Conservation (phyloP, 208 protist species). For the Crithidia fasciculata region DNA sequence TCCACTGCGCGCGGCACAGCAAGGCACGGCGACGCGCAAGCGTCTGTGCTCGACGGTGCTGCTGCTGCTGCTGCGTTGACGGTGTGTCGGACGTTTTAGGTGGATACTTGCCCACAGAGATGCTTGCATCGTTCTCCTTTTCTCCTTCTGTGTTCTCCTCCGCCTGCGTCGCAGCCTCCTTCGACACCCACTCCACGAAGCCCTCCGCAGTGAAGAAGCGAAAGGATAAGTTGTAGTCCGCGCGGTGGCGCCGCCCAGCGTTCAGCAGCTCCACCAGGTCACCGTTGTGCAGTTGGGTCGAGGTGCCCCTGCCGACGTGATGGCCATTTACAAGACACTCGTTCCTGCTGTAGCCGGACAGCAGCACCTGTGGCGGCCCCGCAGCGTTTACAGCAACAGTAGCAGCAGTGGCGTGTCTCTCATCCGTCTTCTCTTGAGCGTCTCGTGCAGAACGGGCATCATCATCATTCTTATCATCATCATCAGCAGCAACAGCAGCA, state of each 20-base stretch:
- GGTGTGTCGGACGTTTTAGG: not conserved
- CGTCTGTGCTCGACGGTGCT: conserved; percentile 5
- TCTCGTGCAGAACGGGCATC: not conserved
- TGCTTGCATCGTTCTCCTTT: not conserved
- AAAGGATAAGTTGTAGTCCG: conserved; percentile 57
- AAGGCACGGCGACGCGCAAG: conserved; percentile 27
- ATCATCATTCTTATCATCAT: not conserved
- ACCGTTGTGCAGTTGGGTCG: conserved; percentile 29
- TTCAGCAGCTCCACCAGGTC: conserved; percentile 58
- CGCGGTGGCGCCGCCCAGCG: conserved; percentile 35
- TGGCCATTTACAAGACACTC: conserved; percentile 44
- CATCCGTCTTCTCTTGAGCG: not conserved
- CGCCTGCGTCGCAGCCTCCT: not conserved
- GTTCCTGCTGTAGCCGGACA: conserved; percentile 74
- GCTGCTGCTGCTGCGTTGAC: not conserved
- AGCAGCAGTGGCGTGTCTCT: no score
- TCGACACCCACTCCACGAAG: conserved; percentile 25
- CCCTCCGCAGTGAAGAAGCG: conserved; percentile 35
- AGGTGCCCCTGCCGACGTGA: conserved; percentile 42
- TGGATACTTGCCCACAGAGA: not conserved
- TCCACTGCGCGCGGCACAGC: conserved; percentile 46
- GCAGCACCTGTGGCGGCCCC: conserved; percentile 9
- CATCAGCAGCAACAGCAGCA: not conserved
- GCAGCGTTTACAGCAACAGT: no score
- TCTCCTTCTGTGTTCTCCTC: not conserved